Percentiles rank a stretch among this genome's conserved stretches.
These are phyloP conservation scores for Zasmidium cellare DNA, from an alignment of 2,329 filamentous ascomycete genomes.

Conservation along the genomic window DNA sequence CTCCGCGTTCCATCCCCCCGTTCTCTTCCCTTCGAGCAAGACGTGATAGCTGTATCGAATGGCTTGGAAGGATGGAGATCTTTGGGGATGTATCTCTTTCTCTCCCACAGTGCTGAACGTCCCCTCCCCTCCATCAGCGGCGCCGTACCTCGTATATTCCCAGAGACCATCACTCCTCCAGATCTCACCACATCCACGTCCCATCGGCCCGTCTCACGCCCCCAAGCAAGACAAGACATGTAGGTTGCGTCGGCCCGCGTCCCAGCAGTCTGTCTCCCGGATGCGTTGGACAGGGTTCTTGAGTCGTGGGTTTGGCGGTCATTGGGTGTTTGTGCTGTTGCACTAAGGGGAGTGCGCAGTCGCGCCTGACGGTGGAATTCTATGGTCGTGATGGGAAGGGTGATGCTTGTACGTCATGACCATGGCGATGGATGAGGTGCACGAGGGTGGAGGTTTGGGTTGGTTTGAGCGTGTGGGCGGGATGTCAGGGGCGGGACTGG, in stretches of 20 bases:
- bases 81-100: too few relatives aligned
- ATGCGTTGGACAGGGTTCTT: not conserved
- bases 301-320: not conserved
- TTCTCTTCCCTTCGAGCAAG: too few relatives aligned
- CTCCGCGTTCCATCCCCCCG: too few relatives aligned
- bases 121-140: not conserved
- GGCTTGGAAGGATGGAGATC: too few relatives aligned
- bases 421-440: not conserved
- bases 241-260: not conserved
- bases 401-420: not conserved
- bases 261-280: not conserved
- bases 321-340: not conserved
- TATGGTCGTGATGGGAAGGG: not conserved
- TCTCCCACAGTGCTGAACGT: too few relatives aligned
- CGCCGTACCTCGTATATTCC: too few relatives aligned
- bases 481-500: too few relatives aligned
- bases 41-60: too few relatives aligned
- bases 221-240: not conserved
- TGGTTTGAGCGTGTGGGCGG: too few relatives aligned
- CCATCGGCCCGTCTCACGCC: not conserved
- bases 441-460: too few relatives aligned
- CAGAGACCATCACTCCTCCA: too few relatives aligned
- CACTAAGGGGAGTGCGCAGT: constrained; percentile 1
- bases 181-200: too few relatives aligned
- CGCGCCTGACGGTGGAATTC: constrained; percentile 2